Percentiles rank a stretch among this genome's conserved stretches.
Conservation (phyloP, 2,329 filamentous ascomycete species). For the Hymenoscyphus occultus region DNA sequence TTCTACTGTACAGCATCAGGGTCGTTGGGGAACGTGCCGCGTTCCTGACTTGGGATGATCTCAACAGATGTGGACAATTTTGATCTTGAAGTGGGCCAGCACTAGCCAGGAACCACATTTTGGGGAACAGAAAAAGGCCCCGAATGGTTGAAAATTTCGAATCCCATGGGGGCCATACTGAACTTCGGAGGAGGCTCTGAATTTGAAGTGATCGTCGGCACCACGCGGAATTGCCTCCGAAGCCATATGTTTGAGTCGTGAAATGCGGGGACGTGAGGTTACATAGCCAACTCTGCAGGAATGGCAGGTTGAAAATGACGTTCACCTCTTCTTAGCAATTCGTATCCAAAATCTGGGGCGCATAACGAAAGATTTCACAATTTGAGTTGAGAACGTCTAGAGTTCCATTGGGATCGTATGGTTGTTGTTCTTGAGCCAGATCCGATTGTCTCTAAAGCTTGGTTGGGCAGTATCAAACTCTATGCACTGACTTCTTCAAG, state of each 20-base stretch:
- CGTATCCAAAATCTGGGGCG: not conserved
- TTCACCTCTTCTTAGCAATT: not conserved
- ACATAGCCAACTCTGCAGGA: not conserved
- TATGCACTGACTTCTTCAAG: not conserved
- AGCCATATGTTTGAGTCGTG: not conserved
- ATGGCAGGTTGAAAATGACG: not conserved
- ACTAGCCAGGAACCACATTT: constrained; percentile 1
- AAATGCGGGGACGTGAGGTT: not conserved
- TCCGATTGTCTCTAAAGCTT: not conserved
- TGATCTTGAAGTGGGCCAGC: not conserved
- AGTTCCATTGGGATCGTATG: not conserved
- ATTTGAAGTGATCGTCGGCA: not conserved
- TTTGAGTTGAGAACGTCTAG: not conserved
- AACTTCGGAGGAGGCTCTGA: not conserved
- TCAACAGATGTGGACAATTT: not conserved
- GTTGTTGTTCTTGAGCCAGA: not conserved
- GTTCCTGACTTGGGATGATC: not conserved
- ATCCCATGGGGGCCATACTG: not conserved
- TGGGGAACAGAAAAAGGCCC: not conserved
- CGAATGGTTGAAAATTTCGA: not conserved
- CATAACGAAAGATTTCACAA: not conserved
- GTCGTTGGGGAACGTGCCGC: constrained; percentile 1
- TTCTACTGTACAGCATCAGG: not conserved
- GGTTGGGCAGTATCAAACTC: not conserved
- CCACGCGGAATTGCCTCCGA: not conserved